These are phyloP conservation scores for Botrytis deweyae DNA, from an alignment of 2,329 filamentous ascomycete species.

Conservation along the genomic window DNA sequence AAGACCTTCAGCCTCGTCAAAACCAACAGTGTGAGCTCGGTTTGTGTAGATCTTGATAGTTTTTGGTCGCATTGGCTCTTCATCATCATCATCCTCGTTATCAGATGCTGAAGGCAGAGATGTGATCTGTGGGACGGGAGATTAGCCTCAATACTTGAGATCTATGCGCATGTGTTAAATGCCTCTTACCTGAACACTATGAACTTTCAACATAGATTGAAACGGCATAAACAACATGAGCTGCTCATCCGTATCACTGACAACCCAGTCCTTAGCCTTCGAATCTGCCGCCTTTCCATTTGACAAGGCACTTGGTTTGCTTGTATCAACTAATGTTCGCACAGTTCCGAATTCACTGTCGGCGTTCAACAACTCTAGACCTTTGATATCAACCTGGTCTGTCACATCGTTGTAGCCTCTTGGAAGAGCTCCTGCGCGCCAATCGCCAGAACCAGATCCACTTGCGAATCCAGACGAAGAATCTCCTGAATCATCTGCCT, in stretches of 20 bases:
- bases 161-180: not conserved
- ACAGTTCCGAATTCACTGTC: slow-evolving; percentile 74
- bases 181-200: slow-evolving; percentile 65
- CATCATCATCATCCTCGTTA: slow-evolving; percentile 70
- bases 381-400: slow-evolving; percentile 73
- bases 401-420: slow-evolving; percentile 83
- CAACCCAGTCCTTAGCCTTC: slow-evolving; percentile 74
- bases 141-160: not conserved
- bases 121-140: slow-evolving; percentile 63
- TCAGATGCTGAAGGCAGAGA: slow-evolving; percentile 64
- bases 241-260: slow-evolving; percentile 97
- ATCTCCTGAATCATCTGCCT: slow-evolving; percentile 53
- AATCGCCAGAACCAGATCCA: slow-evolving; percentile 52
- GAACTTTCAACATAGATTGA: slow-evolving; percentile 82
- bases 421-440: slow-evolving; percentile 74
- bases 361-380: slow-evolving; percentile 83
- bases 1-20: slow-evolving; percentile 89
- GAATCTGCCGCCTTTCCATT: slow-evolving; percentile 54
- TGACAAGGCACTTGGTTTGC: slow-evolving; percentile 63
- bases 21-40: slow-evolving; percentile 84
- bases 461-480: slow-evolving; percentile 39
- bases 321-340: slow-evolving; percentile 67
- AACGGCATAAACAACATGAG: slow-evolving; percentile 91
- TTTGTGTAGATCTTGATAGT: slow-evolving; percentile 87
- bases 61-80: slow-evolving; percentile 75